Conservation (phyloP, 2,329 filamentous ascomycete genomes). For the Diaporthe ilicicola region DNA sequence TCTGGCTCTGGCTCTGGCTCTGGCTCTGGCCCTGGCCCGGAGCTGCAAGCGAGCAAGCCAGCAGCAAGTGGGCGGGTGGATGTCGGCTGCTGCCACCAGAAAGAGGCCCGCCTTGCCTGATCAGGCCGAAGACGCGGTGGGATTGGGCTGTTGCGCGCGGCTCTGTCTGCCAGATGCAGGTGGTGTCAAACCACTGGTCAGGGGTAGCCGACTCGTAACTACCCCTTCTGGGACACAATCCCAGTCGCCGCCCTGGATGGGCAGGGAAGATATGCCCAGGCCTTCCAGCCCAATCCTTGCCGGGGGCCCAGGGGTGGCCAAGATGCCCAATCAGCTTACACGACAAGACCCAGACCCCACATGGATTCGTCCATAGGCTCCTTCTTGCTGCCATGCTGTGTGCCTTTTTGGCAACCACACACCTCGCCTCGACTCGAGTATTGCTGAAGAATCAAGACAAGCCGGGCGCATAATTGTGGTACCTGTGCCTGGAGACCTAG, state of each 20-base stretch:
- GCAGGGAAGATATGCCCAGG: too few relatives aligned
- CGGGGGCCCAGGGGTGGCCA: constrained; percentile 10
- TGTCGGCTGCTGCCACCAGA: neutral
- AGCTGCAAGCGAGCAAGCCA: neutral
- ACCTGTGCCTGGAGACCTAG: neutral
- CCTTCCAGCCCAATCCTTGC: neutral
- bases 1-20: too few relatives aligned
- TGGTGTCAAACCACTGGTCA: constrained; percentile 15
- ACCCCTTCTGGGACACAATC: neutral
- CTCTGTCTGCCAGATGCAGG: constrained; percentile 20
- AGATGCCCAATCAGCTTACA: constrained; percentile 25
- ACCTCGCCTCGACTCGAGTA: constrained; percentile 15
- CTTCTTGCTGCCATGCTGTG: neutral
- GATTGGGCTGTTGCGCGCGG: constrained; percentile 16
- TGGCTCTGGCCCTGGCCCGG: neutral
- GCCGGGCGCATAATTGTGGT: neutral
- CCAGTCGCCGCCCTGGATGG: too few relatives aligned
- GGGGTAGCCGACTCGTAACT: constrained; percentile 15
- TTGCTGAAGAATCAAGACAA: neutral
- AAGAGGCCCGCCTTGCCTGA: neutral
- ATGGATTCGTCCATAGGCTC: neutral
- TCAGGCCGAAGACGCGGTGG: neutral
- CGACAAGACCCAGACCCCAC: neutral
- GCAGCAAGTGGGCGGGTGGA: neutral
- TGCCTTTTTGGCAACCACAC: neutral